phyloP scores from a whole-genome alignment of 176 grass and related monocot genomes.

The Dactylis glomerata region DNA sequence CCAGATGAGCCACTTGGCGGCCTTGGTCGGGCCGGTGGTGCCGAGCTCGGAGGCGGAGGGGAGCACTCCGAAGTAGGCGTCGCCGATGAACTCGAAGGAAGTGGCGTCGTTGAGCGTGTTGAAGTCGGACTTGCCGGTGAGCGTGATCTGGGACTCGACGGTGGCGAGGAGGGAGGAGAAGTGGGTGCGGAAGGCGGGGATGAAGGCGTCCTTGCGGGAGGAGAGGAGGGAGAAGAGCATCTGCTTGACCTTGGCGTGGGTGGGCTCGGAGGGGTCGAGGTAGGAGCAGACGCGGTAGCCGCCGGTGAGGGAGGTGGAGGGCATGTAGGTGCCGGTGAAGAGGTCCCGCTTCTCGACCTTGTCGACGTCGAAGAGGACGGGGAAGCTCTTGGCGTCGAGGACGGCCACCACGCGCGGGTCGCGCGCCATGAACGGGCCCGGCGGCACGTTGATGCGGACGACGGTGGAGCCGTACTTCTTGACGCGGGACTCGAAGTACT shows the following conservation, averaged over 20 bases:
- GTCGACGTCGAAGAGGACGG: slow-evolving; percentile 62
- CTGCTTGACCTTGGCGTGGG: slow-evolving; percentile 64
- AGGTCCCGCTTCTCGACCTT: slow-evolving; percentile 76
- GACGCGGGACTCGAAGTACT: slow-evolving; percentile 61
- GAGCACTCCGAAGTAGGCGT: slow-evolving; percentile 59
- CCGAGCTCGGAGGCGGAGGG: slow-evolving; percentile 35
- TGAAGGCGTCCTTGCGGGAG: slow-evolving; percentile 52
- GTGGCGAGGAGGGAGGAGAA: slow-evolving; percentile 48
- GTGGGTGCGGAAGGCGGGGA: slow-evolving; percentile 54
- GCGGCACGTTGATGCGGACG: slow-evolving; percentile 60
- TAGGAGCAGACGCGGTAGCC: slow-evolving; percentile 70
- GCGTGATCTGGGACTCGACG: slow-evolving; percentile 45
- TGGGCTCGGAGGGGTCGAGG: slow-evolving; percentile 68
- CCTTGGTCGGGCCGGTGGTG: slow-evolving; percentile 26
- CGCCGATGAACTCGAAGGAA: slow-evolving; percentile 66
- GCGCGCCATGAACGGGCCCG: slow-evolving; percentile 50
- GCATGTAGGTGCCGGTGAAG: slow-evolving; percentile 71
- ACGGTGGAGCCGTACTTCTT: slow-evolving; percentile 64
- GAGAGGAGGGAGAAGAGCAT: slow-evolving; percentile 54
- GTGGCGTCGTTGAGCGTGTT: slow-evolving; percentile 60
- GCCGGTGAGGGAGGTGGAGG: slow-evolving; percentile 60
- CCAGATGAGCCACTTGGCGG: slow-evolving; percentile 56
- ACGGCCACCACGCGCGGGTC: slow-evolving; percentile 60
- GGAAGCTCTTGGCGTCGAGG: slow-evolving; percentile 73
- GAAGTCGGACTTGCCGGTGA: slow-evolving; percentile 43